Evolutionary conservation across 352 stramenopile species (phyloP).

Genomic region (Lagenidium giganteum): DNA sequence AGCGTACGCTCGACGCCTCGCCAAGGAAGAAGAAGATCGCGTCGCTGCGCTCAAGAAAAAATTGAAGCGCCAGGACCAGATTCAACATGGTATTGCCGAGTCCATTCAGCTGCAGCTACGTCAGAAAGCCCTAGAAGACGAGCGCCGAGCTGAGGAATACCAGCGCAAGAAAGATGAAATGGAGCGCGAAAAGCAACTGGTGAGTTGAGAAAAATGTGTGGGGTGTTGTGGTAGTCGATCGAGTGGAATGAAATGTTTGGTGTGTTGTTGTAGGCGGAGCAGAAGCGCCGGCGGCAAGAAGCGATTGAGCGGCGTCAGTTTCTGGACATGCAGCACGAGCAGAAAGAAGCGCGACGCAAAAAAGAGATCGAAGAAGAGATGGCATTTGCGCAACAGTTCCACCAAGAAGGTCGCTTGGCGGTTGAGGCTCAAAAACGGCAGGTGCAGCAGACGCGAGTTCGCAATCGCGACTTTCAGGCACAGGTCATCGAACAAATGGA

Average conservation of each 20-base stretch:
- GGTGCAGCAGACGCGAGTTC: conserved; percentile 21
- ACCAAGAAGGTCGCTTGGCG: conserved; percentile 34
- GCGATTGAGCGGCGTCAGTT: conserved; percentile 55
- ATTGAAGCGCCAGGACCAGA: conserved; percentile 36
- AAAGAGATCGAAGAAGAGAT: conserved; percentile 59
- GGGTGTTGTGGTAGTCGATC: too few species aligned
- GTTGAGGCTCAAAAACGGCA: conserved; percentile 41
- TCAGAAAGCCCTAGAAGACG: conserved; percentile 45
- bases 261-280: conserved; percentile 2
- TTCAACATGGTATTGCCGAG: conserved; percentile 27
- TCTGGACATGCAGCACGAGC: conserved; percentile 30
- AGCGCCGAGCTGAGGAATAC: conserved; percentile 53
- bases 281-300: conserved; percentile 31
- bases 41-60: conserved; percentile 35
- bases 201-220: too few species aligned
- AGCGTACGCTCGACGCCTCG: conserved; percentile 50
- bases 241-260: background rate
- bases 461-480: conserved; percentile 61
- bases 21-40: conserved; percentile 50
- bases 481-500: conserved; percentile 54
- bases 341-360: conserved; percentile 51
- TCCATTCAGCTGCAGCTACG: conserved; percentile 45
- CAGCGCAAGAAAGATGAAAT: conserved; percentile 47
- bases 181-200: conserved; percentile 27
- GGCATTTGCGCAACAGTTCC: conserved; percentile 44